Evolutionary conservation across 306 rosid species (phyloP).

Genomic region (Cucumis melo): DNA sequence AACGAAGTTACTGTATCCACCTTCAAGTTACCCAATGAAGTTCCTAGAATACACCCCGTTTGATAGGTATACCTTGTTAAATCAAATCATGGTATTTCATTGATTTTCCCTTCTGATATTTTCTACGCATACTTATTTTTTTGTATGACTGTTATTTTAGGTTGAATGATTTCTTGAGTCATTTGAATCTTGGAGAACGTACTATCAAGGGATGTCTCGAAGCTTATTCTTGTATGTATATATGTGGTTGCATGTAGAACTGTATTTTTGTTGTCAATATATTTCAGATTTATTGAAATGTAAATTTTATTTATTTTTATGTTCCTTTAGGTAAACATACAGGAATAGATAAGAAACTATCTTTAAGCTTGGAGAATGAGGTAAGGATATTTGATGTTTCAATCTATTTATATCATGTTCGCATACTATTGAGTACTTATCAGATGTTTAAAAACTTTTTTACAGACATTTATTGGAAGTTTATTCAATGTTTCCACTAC

Average conservation of each 20-base stretch:
- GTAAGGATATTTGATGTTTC: conserved; percentile 17
- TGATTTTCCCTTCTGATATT: neutral
- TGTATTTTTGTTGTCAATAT: neutral
- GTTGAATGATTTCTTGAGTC: conserved; percentile 52
- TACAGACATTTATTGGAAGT: neutral
- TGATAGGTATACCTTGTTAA: conserved; percentile 37
- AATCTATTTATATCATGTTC: neutral
- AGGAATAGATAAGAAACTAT: conserved; percentile 80
- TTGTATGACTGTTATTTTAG: conserved; percentile 17
- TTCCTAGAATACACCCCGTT: conserved; percentile 70
- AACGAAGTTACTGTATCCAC: neutral
- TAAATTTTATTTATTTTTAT: neutral
- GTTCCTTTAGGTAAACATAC: conserved; percentile 66
- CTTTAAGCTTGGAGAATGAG: conserved; percentile 90
- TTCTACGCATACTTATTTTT: neutral
- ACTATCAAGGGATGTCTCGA: conserved; percentile 76
- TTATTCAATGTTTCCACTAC: neutral
- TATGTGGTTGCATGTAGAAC: neutral
- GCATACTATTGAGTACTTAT: neutral
- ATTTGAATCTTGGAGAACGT: conserved; percentile 86
- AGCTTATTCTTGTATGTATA: conserved; percentile 86
- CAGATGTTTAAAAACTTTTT: neutral
- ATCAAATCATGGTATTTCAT: neutral
- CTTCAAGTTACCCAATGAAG: conserved; percentile 40
- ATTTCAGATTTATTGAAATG: neutral